Conservation (phyloP, 2,329 filamentous ascomycete species). For the Trichoderma citrinoviride region DNA sequence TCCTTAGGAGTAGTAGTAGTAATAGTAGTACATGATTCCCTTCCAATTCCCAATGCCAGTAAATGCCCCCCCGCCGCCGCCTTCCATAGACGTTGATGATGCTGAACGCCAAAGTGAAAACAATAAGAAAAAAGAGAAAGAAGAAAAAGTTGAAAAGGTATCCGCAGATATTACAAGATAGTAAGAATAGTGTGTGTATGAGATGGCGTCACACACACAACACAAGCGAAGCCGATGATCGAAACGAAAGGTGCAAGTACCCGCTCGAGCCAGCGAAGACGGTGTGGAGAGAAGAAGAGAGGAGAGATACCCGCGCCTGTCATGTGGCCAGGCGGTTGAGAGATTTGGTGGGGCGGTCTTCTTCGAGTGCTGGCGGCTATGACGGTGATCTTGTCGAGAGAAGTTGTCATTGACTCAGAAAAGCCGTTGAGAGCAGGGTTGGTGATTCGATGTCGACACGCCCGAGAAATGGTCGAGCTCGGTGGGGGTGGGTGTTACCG, state of each 20-base stretch:
- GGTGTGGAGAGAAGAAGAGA: constrained; percentile 6
- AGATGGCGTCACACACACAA: constrained; percentile 3
- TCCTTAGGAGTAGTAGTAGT: constrained; percentile 13
- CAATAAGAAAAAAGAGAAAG: neutral
- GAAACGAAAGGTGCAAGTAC: constrained; percentile 16
- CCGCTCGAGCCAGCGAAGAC: constrained; percentile 29
- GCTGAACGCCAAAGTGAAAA: constrained; percentile 17
- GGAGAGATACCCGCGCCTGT: constrained; percentile 19
- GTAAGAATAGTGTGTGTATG: constrained; percentile 3
- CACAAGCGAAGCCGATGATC: constrained; percentile 14
- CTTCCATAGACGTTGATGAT: constrained; percentile 14
- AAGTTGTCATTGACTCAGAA: neutral
- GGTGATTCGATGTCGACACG: constrained; percentile 21
- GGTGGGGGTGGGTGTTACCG: constrained; percentile 6
- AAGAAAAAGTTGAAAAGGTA: neutral
- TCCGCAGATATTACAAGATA: constrained; percentile 10
- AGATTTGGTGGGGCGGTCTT: constrained; percentile 10
- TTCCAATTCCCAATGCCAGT: constrained; percentile 17
- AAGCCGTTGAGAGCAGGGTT: constrained; percentile 22
- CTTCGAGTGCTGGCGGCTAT: neutral
- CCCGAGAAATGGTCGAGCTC: constrained; percentile 9
- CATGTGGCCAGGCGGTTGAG: constrained; percentile 23
- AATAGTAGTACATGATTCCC: constrained; percentile 15
- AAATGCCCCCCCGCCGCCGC: neutral
- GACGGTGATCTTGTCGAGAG: constrained; percentile 7